Base-by-base conservation (phyloP, 306 rosid genomes). In the Vigna hirtella region DNA sequence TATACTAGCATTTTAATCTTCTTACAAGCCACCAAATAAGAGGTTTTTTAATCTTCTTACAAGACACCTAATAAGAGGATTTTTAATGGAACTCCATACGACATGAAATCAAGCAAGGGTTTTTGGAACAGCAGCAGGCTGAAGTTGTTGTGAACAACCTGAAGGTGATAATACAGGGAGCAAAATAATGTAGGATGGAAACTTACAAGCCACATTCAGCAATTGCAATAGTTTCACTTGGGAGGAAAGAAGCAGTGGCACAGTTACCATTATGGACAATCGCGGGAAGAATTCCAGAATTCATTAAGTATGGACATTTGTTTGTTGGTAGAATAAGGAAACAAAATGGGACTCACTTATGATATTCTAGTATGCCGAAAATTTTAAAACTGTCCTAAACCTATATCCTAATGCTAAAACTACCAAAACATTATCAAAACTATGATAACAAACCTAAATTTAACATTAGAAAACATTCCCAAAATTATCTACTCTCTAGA, bases 301-400 rank as follows among this genome's bases (percentile, higher is more conserved):
- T 83, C 61, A 57, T 91, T 53, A 94, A 94, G 68, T 91, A 93
- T 3, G 77, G 90, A 62, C 93, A 94, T 76, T 88, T 93, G 67
- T 91, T 91, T 75, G 94, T 91, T 26, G 92, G 93, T 58, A 90
- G 51, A 72, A 83, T 91, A 69, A 91, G 96, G 80, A 90, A 87
- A 85, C 83, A 24, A 81, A 61, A 68, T 91, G 82, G 97, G 93
- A 32, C 84, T 90, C 42, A 79, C 24, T 20, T 81, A 91, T 56
- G 38, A 58, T 51, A 43, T 28, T 70, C 26, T 24, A 24, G 26
- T 24, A 24, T 24, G 26, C 26, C 1, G 26, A 24, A 24, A 24
- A 24, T 24, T 24, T 24, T 24, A 24, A 24, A 24, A 24, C 2
- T 24, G 26, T 24, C 26, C 26, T 24, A 24, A 24, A 24, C 26